phyloP scores from a whole-genome alignment of 2,329 filamentous ascomycete species.

The Fusarium caatingaense region DNA sequence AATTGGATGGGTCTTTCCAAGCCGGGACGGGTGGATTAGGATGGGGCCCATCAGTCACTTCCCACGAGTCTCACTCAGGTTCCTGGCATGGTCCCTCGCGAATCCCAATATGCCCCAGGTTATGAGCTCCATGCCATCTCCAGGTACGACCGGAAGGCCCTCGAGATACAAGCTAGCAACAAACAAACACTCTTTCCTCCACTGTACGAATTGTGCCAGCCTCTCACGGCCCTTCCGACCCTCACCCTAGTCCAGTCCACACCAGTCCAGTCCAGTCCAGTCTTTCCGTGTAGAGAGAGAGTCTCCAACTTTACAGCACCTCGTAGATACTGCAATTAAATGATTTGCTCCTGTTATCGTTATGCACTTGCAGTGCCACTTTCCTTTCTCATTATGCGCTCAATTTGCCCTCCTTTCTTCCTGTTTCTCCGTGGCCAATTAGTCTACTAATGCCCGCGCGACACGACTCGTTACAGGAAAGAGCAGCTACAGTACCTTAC shows the following conservation, averaged over 20 bases:
- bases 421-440: constrained; percentile 29
- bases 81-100: constrained; percentile 37
- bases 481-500: constrained; percentile 9
- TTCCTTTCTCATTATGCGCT: constrained; percentile 22
- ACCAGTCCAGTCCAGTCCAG: constrained; percentile 5
- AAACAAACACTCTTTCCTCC: constrained; percentile 16
- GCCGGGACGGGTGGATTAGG: constrained; percentile 39
- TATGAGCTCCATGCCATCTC: constrained; percentile 34
- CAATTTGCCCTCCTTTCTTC: constrained; percentile 12
- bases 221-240: constrained; percentile 41
- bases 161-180: constrained; percentile 42
- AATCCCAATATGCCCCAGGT: constrained; percentile 42
- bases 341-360: constrained; percentile 21
- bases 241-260: constrained; percentile 1
- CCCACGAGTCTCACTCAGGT: constrained; percentile 38
- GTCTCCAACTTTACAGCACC: not conserved
- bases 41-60: constrained; percentile 35
- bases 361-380: constrained; percentile 25
- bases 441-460: constrained; percentile 11
- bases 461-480: constrained; percentile 33
- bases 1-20: constrained; percentile 32
- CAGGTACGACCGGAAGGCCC: constrained; percentile 43
- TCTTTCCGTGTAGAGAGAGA: not conserved
- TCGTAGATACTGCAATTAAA: constrained; percentile 20
- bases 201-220: constrained; percentile 46